Evolutionary conservation across 2,329 filamentous ascomycete species (phyloP).

Genomic region (Periconia sp.): DNA sequence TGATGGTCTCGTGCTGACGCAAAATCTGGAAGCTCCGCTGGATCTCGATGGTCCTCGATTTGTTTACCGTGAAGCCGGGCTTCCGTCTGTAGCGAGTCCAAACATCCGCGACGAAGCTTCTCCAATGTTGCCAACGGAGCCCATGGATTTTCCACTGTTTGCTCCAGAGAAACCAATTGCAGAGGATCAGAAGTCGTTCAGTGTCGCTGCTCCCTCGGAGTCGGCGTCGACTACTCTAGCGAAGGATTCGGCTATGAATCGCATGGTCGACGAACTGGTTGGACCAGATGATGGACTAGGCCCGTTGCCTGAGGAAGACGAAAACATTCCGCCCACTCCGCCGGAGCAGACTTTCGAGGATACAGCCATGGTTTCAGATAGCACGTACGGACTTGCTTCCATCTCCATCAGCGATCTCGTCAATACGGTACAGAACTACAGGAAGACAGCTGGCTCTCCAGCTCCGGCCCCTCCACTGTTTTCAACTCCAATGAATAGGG

Average conservation of each 20-base stretch:
- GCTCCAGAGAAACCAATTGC: slow-evolving; percentile 30
- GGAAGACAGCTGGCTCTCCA: slow-evolving; percentile 31
- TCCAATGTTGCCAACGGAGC: slow-evolving; percentile 43
- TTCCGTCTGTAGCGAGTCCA: slow-evolving; percentile 57
- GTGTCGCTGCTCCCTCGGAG: slow-evolving; percentile 50
- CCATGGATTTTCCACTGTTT: slow-evolving; percentile 47
- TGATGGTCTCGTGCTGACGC: slow-evolving; percentile 65
- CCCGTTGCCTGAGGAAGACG: slow-evolving; percentile 49
- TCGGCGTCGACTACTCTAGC: slow-evolving; percentile 53
- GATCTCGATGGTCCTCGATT: slow-evolving; percentile 58
- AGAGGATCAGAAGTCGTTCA: slow-evolving; percentile 44
- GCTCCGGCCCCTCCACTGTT: slow-evolving; percentile 28
- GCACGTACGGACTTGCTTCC: slow-evolving; percentile 32
- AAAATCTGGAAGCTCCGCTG: slow-evolving; percentile 57
- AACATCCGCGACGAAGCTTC: slow-evolving; percentile 46
- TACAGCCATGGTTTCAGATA: slow-evolving; percentile 40
- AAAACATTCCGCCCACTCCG: slow-evolving; percentile 53
- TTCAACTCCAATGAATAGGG: slow-evolving; percentile 41
- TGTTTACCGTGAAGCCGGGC: slow-evolving; percentile 59
- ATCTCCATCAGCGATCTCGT: slow-evolving; percentile 45
- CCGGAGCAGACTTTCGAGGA: slow-evolving; percentile 54
- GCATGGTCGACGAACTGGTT: slow-evolving; percentile 65
- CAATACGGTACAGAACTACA: slow-evolving; percentile 45
- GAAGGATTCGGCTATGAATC: slow-evolving; percentile 58
- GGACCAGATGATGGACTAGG: slow-evolving; percentile 49